phyloP scores from a whole-genome alignment of 2,329 filamentous ascomycete genomes.

The Dactylellina parvicollis region DNA sequence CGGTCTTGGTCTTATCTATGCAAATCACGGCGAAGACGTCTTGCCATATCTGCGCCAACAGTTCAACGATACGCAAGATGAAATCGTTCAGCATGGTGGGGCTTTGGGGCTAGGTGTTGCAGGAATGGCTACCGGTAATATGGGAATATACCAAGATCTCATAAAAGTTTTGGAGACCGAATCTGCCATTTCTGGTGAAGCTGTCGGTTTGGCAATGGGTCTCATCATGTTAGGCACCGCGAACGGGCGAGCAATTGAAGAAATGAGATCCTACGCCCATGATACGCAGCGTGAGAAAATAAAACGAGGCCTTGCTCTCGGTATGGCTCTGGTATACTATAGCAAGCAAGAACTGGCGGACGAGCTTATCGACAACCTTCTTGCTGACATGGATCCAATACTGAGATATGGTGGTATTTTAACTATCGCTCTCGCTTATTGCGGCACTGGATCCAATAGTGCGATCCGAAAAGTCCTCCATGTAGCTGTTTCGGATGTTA shows the following conservation, averaged over 20 bases:
- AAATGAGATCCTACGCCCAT: conserved; percentile 97
- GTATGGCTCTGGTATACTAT: conserved; percentile 99
- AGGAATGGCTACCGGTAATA: conserved; percentile 94
- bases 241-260: conserved; percentile 88
- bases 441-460: conserved; percentile 97
- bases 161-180: conserved; percentile 89
- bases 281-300: conserved; percentile 99
- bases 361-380: conserved; percentile 88
- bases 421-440: conserved; percentile 97
- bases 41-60: conserved; percentile 80
- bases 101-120: conserved; percentile 94
- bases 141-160: conserved; percentile 89
- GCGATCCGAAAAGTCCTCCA: conserved; percentile 95
- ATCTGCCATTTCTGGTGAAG: conserved; percentile 95
- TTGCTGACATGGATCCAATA: conserved; percentile 92
- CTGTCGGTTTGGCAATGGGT: conserved; percentile 94
- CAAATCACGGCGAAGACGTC: conserved; percentile 94
- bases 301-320: conserved; percentile 90
- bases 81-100: conserved; percentile 96
- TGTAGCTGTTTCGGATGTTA: conserved; percentile 96
- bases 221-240: conserved; percentile 98
- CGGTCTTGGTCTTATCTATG: conserved; percentile 93
- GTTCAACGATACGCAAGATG: conserved; percentile 73
- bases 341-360: conserved; percentile 93
- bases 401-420: conserved; percentile 97